Base-by-base conservation (phyloP, 108 stramenopile genomes). In the Asterionellopsis glacialis region DNA sequence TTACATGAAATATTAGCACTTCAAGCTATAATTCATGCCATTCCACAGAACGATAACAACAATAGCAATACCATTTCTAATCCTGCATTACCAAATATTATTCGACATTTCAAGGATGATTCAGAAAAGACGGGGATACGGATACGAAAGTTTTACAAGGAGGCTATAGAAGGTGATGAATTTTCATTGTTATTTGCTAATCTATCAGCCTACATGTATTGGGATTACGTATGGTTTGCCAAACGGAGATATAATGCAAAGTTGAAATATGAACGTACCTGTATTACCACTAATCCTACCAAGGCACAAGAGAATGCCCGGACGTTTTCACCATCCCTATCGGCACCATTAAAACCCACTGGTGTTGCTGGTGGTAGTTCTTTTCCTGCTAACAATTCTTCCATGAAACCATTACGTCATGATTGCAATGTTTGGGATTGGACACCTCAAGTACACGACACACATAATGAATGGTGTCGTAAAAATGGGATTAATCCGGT, bases 401-500 rank as follows among this genome's bases (percentile, higher is more conserved):
- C 33, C 33, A 33, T 5, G 33, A 33, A 33, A 33, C 33, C 33
- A 5, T 2, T 2, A 7, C 33, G 33, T 5, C 33, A 33, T 33
- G 33, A 33, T 33, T 57, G 57, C 27, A 63, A 72, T 28, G 65
- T 72, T 18, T 68, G 68, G 19, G 41, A 45, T 12, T 81, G 80
- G 80, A 74, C 72, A 6, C 44, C n/a, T n/a, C 61, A 69, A 23
- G 25, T 77, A 48, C 73, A 81, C 26, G 41, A 53, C 16, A 65
- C 33, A 1, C 80, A 81, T 57, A 65, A 41, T 28, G 41, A 81
- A 12, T 81, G 75, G 75, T 81, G 80, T 33, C 27, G 62, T 9
- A 52, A 55, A 10, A 63, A 70, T 63, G 64, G 57, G 21, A 81
- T 81, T 55, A 81, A 77, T 52, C 73, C 80, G 2, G 77, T 63